Percentiles rank a stretch among this genome's conserved stretches.
Evolutionary conservation across 1,139 yeast genomes (phyloP).

Genomic region (Suhomyces choctaworum): DNA sequence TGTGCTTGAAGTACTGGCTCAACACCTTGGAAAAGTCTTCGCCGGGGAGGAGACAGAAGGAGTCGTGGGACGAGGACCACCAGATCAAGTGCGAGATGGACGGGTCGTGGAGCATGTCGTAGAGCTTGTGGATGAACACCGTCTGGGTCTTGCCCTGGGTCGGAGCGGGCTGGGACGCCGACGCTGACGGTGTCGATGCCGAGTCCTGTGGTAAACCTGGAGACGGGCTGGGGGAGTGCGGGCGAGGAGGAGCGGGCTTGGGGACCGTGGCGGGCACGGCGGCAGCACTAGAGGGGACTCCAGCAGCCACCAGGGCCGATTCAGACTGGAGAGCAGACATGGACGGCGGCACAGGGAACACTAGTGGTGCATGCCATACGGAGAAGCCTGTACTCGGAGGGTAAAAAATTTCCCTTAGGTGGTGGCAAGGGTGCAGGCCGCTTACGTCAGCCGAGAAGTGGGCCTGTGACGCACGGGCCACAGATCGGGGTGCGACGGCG

Average conservation of each 20-base stretch:
- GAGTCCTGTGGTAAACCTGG: slow-evolving; percentile 9
- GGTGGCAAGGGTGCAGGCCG: slow-evolving; percentile 1
- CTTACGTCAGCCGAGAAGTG: slow-evolving; percentile 1
- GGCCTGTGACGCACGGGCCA: too few relatives aligned
- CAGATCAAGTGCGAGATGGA: slow-evolving; percentile 51
- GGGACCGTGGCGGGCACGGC: neutral
- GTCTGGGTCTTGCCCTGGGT: slow-evolving; percentile 46
- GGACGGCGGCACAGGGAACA: neutral
- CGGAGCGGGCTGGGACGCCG: slow-evolving; percentile 25
- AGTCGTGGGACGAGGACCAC: slow-evolving; percentile 49
- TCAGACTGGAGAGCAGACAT: slow-evolving; percentile 6
- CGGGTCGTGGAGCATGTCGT: slow-evolving; percentile 61
- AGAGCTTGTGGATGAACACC: slow-evolving; percentile 63
- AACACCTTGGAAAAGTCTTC: slow-evolving; percentile 64
- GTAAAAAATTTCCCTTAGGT: slow-evolving; percentile 1
- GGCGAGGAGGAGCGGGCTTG: slow-evolving; percentile 1
- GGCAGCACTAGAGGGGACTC: neutral
- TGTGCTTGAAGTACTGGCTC: slow-evolving; percentile 71
- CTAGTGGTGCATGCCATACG: neutral
- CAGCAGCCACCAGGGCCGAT: neutral
- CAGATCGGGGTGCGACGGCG: too few relatives aligned
- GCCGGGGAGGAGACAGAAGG: slow-evolving; percentile 47
- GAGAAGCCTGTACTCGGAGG: too few relatives aligned
- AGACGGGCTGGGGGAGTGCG: slow-evolving; percentile 10
- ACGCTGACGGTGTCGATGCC: neutral